Percentiles rank a stretch among this genome's conserved stretches.
These are phyloP conservation scores for Emergomyces orientalis DNA, from an alignment of 2,329 filamentous ascomycete species.

Conservation along the genomic window DNA sequence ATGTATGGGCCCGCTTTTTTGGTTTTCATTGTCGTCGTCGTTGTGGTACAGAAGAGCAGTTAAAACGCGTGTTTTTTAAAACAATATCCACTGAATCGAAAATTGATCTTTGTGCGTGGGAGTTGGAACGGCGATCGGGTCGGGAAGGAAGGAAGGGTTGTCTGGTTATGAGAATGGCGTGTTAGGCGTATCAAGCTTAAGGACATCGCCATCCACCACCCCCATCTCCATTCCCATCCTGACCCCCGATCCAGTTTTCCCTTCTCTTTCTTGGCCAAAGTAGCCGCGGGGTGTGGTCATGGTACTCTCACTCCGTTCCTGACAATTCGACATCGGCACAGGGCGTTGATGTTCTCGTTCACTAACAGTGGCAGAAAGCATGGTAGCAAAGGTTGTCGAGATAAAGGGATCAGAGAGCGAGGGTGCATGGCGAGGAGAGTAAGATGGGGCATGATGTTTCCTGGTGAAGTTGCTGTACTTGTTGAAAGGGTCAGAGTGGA, in stretches of 20 bases:
- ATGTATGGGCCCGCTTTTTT: background rate
- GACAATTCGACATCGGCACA: constrained; percentile 18
- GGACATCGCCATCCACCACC: constrained; percentile 28
- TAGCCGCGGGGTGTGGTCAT: constrained; percentile 1
- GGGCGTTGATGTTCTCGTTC: constrained; percentile 14
- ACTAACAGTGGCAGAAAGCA: constrained; percentile 6
- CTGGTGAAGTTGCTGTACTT: constrained; percentile 16
- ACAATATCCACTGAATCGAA: constrained; percentile 3
- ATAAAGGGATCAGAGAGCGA: constrained; percentile 39
- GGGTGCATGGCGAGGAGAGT: constrained; percentile 32
- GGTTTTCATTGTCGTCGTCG: constrained; percentile 22
- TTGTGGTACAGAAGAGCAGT: constrained; percentile 2
- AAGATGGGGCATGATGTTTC: constrained; percentile 14
- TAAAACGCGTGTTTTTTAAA: constrained; percentile 4
- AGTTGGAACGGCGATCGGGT: no score
- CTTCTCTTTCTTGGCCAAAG: background rate
- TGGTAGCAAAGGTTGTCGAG: background rate
- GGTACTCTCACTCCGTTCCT: background rate
- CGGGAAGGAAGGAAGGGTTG: background rate
- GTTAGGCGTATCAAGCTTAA: constrained; percentile 21
- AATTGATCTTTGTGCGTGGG: background rate
- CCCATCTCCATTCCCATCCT: background rate
- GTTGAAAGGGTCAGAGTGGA: constrained; percentile 33
- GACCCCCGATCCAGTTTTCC: background rate
- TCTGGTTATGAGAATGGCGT: constrained; percentile 1